Conservation (phyloP, 805 yeast species). For the Yarrowia osloensis region DNA sequence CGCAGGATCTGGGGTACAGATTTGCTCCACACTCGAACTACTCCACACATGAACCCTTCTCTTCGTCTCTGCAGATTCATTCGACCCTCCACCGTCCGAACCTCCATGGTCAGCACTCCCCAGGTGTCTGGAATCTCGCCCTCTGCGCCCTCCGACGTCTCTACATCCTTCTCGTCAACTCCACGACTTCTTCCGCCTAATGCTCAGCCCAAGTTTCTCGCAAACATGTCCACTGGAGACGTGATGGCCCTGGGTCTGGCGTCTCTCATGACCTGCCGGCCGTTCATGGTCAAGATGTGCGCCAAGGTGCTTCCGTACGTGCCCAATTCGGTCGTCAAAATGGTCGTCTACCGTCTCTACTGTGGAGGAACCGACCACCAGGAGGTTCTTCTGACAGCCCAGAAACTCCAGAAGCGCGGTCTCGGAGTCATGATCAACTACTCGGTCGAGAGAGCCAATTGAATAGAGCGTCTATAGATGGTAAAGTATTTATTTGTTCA, state of each 20-base stretch:
- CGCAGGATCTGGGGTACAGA: too few species aligned
- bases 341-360: slow-evolving; percentile 76
- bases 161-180: background rate
- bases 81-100: background rate
- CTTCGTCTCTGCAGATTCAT: background rate
- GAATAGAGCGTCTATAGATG: too few species aligned
- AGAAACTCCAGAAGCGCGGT: slow-evolving; percentile 65
- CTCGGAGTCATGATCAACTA: slow-evolving; percentile 68
- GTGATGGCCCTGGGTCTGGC: slow-evolving; percentile 36
- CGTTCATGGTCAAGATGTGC: slow-evolving; percentile 40
- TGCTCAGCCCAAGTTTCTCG: background rate
- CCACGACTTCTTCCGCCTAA: slow-evolving; percentile 7
- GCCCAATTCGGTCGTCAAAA: slow-evolving; percentile 70
- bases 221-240: background rate
- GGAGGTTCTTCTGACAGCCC: slow-evolving; percentile 73
- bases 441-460: background rate
- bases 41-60: background rate
- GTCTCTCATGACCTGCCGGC: slow-evolving; percentile 42
- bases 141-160: background rate
- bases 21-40: too few species aligned
- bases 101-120: background rate
- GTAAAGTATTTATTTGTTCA: too few species aligned
- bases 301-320: slow-evolving; percentile 42
- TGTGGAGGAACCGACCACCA: slow-evolving; percentile 83
- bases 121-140: background rate